phyloP scores from a whole-genome alignment of 345 rosid species.

The Acer campestre region DNA sequence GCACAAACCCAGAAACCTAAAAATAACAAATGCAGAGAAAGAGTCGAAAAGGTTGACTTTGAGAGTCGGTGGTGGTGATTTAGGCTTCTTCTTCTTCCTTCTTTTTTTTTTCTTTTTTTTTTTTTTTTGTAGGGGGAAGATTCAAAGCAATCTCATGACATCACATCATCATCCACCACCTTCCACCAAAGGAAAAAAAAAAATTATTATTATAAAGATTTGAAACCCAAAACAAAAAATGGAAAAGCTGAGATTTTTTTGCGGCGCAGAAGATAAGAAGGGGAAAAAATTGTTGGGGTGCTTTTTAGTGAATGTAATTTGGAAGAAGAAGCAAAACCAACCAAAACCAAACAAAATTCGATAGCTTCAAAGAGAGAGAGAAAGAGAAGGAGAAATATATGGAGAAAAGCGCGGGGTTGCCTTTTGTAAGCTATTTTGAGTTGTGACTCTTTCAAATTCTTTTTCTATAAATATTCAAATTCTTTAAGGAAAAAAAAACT shows the following conservation, averaged over 20 bases:
- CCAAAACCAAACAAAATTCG: constrained; percentile 27
- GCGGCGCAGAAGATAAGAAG: constrained; percentile 6
- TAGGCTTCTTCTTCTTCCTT: background rate
- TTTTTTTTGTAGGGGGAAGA: background rate
- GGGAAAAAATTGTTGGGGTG: background rate
- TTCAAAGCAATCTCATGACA: constrained; percentile 1
- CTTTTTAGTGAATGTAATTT: background rate
- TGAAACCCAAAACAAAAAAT: background rate
- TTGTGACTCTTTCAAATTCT: constrained; percentile 8
- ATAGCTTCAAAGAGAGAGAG: background rate
- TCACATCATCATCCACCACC: constrained; percentile 6
- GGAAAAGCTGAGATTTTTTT: background rate
- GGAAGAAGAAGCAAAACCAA: constrained; percentile 10
- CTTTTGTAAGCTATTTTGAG: background rate
- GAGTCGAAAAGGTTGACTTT: constrained; percentile 41
- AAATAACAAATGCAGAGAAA: constrained; percentile 6
- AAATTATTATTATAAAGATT: background rate
- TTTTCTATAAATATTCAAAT: too few species aligned
- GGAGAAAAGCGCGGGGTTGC: constrained; percentile 25
- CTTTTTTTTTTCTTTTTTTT: background rate
- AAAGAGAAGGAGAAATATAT: background rate
- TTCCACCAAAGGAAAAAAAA: background rate
- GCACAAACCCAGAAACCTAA: constrained; percentile 14
- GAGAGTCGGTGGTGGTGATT: constrained; percentile 27
- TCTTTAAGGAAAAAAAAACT: background rate